These are phyloP conservation scores for Malassezia cuniculi DNA, from an alignment of 1,284 basidiomycete species.

Conservation along the genomic window DNA sequence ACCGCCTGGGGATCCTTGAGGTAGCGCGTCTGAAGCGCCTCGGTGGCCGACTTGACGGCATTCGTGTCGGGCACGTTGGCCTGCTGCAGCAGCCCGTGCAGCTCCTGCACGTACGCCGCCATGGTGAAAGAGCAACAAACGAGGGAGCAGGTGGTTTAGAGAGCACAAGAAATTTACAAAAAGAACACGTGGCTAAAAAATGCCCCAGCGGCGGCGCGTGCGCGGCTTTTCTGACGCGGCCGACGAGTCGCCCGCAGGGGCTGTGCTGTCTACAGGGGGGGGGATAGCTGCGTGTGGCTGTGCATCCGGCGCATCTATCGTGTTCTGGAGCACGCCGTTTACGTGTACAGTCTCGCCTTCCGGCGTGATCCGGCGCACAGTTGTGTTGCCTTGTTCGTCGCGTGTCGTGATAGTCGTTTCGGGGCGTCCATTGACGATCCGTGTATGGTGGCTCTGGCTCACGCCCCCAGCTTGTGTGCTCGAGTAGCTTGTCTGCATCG, in stretches of 20 bases:
- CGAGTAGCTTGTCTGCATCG: no score
- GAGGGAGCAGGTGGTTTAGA: no score
- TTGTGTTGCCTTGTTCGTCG: conserved; percentile 27
- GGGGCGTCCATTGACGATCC: conserved; percentile 27
- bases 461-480: no score
- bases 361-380: conserved; percentile 25
- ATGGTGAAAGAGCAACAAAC: no score
- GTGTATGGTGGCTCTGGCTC: conserved; percentile 22
- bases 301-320: conserved; percentile 9
- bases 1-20: conserved; percentile 85
- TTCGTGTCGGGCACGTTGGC: conserved; percentile 41
- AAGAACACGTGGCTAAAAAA: no score
- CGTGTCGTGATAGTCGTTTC: conserved; percentile 31
- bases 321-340: conserved; percentile 25
- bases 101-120: conserved; percentile 28
- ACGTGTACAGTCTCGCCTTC: conserved; percentile 28
- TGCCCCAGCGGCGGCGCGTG: no score
- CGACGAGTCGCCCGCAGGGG: no score
- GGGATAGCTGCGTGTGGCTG: no score
- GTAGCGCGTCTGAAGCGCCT: conserved; percentile 53
- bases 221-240: no score
- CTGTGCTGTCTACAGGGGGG: no score
- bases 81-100: conserved; percentile 41
- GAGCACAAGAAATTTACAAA: no score
- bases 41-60: conserved; percentile 55